Percentiles rank a stretch among this genome's conserved stretches.
phyloP scores from a whole-genome alignment of 768 basidiomycete species.

The Suillus variegatus region DNA sequence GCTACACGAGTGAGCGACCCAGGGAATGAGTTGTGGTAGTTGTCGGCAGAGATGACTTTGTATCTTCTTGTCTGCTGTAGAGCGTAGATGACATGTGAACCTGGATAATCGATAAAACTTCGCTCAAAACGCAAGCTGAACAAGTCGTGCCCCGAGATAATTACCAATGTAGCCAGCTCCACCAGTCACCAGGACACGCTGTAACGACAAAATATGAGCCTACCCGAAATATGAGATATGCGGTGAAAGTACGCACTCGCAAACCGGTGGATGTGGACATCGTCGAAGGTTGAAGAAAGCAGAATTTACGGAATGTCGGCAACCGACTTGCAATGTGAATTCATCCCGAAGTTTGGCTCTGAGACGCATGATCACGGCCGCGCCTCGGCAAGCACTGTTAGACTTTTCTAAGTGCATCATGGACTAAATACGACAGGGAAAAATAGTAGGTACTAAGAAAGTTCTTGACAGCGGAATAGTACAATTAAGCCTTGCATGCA shows the following conservation, averaged over 20 bases:
- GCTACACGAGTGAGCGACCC: constrained; percentile 73
- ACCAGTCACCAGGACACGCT: constrained; percentile 73
- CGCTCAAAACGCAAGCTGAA: constrained; percentile 14
- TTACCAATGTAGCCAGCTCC: constrained; percentile 91
- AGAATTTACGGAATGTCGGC: constrained; percentile 6
- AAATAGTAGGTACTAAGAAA: neutral
- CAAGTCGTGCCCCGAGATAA: constrained; percentile 17
- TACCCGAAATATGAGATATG: constrained; percentile 2
- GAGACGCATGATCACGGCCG: neutral
- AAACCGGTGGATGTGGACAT: constrained; percentile 38
- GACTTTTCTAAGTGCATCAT: neutral
- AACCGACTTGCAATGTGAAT: constrained; percentile 5
- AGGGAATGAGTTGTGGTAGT: constrained; percentile 89
- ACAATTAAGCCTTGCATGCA: neutral
- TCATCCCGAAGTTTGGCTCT: constrained; percentile 2
- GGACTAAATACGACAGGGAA: constrained; percentile 1
- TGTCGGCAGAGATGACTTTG: constrained; percentile 94
- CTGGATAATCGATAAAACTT: constrained; percentile 38
- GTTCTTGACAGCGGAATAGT: neutral
- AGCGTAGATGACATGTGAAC: constrained; percentile 90
- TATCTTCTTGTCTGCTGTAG: constrained; percentile 86
- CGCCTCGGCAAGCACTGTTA: neutral
- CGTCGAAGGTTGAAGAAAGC: constrained; percentile 9
- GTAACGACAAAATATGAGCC: constrained; percentile 15
- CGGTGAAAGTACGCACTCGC: constrained; percentile 42